phyloP scores from a whole-genome alignment of 805 yeast species.

The Hanseniaspora valbyensis region DNA sequence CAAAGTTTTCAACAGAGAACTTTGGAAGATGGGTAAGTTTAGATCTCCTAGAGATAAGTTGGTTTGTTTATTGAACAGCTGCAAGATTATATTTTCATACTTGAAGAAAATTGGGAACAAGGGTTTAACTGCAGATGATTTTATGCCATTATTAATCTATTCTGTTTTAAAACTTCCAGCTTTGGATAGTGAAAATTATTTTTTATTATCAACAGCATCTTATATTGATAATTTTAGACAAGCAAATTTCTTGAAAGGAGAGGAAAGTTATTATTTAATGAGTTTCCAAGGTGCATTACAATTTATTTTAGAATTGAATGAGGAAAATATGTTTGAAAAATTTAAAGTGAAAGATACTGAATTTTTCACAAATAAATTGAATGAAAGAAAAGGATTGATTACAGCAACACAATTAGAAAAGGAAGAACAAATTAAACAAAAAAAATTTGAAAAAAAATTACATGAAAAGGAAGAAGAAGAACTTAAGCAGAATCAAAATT shows the following conservation, averaged over 20 bases:
- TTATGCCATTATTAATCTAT: conserved; percentile 77
- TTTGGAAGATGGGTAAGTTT: conserved; percentile 66
- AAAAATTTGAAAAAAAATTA: not conserved
- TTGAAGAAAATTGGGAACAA: conserved; percentile 52
- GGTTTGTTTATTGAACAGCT: conserved; percentile 80
- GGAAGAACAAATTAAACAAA: not conserved
- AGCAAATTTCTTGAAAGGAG: conserved; percentile 68
- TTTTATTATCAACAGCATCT: conserved; percentile 66
- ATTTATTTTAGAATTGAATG: conserved; percentile 54
- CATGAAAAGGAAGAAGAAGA: not conserved
- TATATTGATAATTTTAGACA: conserved; percentile 80
- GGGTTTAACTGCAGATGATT: conserved; percentile 81
- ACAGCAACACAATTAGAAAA: conserved; percentile 2
- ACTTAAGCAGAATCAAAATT: not conserved
- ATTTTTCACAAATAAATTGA: conserved; percentile 38
- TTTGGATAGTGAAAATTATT: conserved; percentile 19
- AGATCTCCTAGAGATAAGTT: conserved; percentile 92
- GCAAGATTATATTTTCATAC: conserved; percentile 83
- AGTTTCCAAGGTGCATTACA: conserved; percentile 83
- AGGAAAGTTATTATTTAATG: conserved; percentile 80
- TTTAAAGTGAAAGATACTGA: conserved; percentile 54
- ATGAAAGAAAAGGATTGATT: conserved; percentile 22
- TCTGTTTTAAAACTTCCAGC: conserved; percentile 46
- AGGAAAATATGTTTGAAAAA: conserved; percentile 29
- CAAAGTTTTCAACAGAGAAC: conserved; percentile 58